Percentiles rank a stretch among this genome's conserved stretches.
Conservation (phyloP, 306 rosid genomes). For the Begonia masoniana region DNA sequence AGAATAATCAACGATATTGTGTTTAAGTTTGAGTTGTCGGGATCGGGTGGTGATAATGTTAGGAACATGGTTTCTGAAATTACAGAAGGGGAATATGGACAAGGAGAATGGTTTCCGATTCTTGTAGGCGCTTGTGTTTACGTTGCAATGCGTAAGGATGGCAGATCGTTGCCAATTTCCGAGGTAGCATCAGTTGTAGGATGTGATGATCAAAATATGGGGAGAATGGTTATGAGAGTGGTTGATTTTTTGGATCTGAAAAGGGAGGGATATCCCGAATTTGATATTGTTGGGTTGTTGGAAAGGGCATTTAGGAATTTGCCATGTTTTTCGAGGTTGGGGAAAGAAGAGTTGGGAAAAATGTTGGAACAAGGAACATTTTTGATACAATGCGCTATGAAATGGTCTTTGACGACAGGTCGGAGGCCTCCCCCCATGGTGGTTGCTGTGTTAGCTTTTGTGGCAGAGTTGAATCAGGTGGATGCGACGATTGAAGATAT, state of each 20-base stretch:
- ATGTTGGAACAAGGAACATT: conserved; percentile 55
- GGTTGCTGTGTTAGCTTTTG: conserved; percentile 56
- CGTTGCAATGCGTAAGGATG: conserved; percentile 44
- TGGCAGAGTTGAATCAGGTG: conserved; percentile 46
- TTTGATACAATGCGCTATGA: conserved; percentile 51
- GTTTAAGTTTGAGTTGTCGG: conserved; percentile 26
- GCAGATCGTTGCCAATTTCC: conserved; percentile 35
- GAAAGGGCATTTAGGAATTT: conserved; percentile 36
- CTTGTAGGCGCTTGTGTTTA: conserved; percentile 61
- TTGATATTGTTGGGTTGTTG: conserved; percentile 39
- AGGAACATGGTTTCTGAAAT: conserved; percentile 30
- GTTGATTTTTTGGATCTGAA: conserved; percentile 37
- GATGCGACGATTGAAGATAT: conserved; percentile 30
- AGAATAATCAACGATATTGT: conserved; percentile 29
- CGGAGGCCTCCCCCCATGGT: conserved; percentile 59
- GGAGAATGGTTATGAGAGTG: conserved; percentile 48
- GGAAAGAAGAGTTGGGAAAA: conserved; percentile 14
- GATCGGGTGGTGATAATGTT: conserved; percentile 18
- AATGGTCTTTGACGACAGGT: conserved; percentile 74
- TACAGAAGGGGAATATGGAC: conserved; percentile 55
- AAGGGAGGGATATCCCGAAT: conserved; percentile 31
- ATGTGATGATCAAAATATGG: conserved; percentile 42
- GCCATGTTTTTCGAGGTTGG: conserved; percentile 11
- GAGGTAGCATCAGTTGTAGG: conserved; percentile 33
- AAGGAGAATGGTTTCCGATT: conserved; percentile 52